Evolutionary conservation across 148 eudicot genomes (phyloP).

Genomic region (Polygonum aviculare): DNA sequence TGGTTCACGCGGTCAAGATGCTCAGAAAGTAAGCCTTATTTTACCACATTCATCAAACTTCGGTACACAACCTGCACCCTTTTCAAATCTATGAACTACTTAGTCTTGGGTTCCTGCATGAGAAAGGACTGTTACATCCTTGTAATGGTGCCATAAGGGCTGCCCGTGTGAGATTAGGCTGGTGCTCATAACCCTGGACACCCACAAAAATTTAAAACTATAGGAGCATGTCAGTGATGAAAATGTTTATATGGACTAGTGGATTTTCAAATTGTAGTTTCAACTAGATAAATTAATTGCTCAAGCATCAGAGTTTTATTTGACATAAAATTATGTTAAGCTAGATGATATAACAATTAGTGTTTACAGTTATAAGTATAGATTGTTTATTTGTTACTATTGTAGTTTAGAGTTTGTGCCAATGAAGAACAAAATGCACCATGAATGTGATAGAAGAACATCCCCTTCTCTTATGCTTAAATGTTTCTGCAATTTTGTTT

Average conservation of each 20-base stretch:
- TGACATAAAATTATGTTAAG: background rate
- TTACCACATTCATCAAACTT: background rate
- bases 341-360: background rate
- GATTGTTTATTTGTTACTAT: background rate
- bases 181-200: too few species aligned
- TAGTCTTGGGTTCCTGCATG: background rate
- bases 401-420: background rate
- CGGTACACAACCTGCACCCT: background rate
- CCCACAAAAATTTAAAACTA: too few species aligned
- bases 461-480: background rate
- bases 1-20: slow-evolving; percentile 49
- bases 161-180: too few species aligned
- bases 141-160: too few species aligned
- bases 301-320: background rate
- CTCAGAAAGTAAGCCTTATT: slow-evolving; percentile 43
- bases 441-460: background rate
- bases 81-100: background rate
- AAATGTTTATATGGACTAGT: background rate
- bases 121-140: too few species aligned
- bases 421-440: background rate
- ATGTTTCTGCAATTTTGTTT: background rate
- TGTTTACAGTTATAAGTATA: background rate
- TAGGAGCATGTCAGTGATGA: background rate
- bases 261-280: background rate
- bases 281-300: background rate